These are phyloP conservation scores for Rhizophora mangle DNA, from an alignment of 345 rosid genomes.

Conservation along the genomic window DNA sequence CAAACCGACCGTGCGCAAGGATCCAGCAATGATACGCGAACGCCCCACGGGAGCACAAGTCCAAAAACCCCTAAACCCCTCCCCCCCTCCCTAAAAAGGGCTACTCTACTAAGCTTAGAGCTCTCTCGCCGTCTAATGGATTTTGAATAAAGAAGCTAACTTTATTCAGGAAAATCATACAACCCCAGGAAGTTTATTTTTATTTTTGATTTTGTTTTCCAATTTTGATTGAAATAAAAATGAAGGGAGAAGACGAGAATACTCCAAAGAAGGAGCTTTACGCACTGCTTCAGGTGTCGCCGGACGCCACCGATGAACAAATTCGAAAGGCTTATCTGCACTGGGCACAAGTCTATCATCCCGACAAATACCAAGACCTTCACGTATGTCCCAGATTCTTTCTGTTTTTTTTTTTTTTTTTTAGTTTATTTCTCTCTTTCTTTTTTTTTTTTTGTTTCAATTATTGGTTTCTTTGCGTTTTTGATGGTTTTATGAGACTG, in stretches of 20 bases:
- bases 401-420: neutral
- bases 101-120: too few species aligned
- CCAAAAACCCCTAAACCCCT: constrained; percentile 16
- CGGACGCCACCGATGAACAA: constrained; percentile 91
- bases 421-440: neutral
- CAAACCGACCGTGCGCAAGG: neutral
- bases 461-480: neutral
- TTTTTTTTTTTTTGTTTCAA: too few species aligned
- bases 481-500: neutral
- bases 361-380: constrained; percentile 79
- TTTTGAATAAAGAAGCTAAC: too few species aligned
- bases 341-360: constrained; percentile 98
- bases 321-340: constrained; percentile 84
- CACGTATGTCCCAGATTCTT: constrained; percentile 36
- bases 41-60: neutral
- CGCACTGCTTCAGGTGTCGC: constrained; percentile 81
- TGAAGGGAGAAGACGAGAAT: constrained; percentile 17
- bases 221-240: neutral
- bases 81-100: neutral
- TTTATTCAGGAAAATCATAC: too few species aligned
- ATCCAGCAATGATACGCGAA: neutral
- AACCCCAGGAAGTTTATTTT: neutral
- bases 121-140: too few species aligned
- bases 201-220: neutral
- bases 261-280: constrained; percentile 65